These are phyloP conservation scores for Sungouiozyma intestinalis DNA, from an alignment of 805 yeast species.

Conservation along the genomic window DNA sequence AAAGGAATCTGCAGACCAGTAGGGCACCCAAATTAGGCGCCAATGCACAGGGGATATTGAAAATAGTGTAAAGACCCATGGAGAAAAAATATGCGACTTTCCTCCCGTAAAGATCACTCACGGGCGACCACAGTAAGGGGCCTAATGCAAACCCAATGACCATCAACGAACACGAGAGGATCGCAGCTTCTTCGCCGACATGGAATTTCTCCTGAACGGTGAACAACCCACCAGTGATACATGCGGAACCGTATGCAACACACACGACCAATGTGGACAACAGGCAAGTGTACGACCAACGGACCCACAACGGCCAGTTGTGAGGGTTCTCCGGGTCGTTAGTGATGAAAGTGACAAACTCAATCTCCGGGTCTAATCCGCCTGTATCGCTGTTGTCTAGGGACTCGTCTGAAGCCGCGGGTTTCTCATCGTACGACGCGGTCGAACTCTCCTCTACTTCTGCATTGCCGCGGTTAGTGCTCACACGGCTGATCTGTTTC, in stretches of 20 bases:
- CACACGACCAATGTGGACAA: constrained; percentile 68
- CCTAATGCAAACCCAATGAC: constrained; percentile 83
- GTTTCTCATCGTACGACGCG: constrained; percentile 7
- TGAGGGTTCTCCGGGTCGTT: constrained; percentile 86
- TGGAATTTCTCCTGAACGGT: constrained; percentile 53
- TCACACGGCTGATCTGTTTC: constrained; percentile 20
- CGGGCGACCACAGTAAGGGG: constrained; percentile 82
- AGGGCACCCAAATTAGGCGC: constrained; percentile 75
- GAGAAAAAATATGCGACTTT: constrained; percentile 74
- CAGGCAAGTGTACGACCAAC: constrained; percentile 59
- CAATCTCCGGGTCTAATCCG: constrained; percentile 54
- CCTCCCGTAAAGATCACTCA: constrained; percentile 79
- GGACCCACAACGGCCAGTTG: constrained; percentile 54
- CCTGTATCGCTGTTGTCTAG: constrained; percentile 17
- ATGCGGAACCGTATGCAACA: constrained; percentile 90
- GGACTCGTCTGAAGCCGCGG: constrained; percentile 13
- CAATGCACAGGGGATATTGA: constrained; percentile 81
- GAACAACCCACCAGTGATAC: constrained; percentile 78
- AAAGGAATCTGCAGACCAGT: constrained; percentile 70
- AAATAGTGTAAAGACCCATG: constrained; percentile 59
- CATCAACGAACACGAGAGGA: constrained; percentile 73
- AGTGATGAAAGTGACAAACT: constrained; percentile 71
- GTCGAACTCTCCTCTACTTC: constrained; percentile 6
- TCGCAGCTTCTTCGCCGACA: constrained; percentile 71
- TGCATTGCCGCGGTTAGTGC: constrained; percentile 4